These are phyloP conservation scores for Plasmodium sp. DNA, from an alignment of 169 alveolate species.

Conservation along the genomic window DNA sequence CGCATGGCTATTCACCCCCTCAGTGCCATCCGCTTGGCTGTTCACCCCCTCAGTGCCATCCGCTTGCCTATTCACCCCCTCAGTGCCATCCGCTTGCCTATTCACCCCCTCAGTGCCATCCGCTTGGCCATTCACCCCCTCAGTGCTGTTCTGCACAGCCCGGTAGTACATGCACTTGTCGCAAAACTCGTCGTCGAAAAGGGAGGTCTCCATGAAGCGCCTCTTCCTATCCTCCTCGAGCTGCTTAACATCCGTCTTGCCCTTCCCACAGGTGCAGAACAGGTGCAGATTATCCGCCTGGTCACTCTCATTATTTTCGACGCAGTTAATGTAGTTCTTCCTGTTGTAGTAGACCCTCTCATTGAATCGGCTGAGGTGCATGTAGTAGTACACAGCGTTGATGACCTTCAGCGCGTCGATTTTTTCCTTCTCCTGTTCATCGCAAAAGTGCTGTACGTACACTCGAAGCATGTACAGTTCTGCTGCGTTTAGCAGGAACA, in stretches of 20 bases:
- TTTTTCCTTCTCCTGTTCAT: conserved; percentile 71
- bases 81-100: too few species aligned
- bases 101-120: background rate
- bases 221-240: conserved; percentile 35
- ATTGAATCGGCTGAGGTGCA: conserved; percentile 34
- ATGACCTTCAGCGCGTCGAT: conserved; percentile 65
- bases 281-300: conserved; percentile 16
- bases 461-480: conserved; percentile 42
- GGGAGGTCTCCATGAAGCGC: conserved; percentile 6
- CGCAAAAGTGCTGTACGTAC: conserved; percentile 58
- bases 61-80: too few species aligned
- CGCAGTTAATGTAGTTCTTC: conserved; percentile 40
- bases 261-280: conserved; percentile 57
- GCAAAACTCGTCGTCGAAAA: conserved; percentile 48
- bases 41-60: too few species aligned
- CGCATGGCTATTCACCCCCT: too few species aligned
- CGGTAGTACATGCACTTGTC: conserved; percentile 59
- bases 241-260: background rate
- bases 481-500: conserved; percentile 50
- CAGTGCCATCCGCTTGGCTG: too few species aligned
- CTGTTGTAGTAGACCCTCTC: conserved; percentile 49
- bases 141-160: background rate
- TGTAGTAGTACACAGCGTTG: conserved; percentile 35
- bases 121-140: background rate
- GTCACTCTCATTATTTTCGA: conserved; percentile 48